These are phyloP conservation scores for Epicoccum sorghinum DNA, from an alignment of 2,329 filamentous ascomycete genomes.

Conservation along the genomic window DNA sequence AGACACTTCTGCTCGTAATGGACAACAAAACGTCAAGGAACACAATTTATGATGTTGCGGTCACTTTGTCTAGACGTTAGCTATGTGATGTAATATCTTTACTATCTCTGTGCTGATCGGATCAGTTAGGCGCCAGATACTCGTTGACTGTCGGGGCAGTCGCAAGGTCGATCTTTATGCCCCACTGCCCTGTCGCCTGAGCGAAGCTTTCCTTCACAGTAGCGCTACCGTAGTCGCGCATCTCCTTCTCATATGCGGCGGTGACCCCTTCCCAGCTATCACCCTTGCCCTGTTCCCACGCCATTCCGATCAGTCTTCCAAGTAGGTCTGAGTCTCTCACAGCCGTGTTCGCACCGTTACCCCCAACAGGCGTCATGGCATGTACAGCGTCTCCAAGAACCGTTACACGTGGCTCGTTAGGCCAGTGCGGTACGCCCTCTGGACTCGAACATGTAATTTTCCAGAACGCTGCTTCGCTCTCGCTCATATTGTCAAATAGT, in stretches of 20 bases:
- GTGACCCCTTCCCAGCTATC: constrained; percentile 44
- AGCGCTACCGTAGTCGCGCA: constrained; percentile 44
- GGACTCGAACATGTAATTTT: constrained; percentile 70
- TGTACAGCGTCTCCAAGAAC: constrained; percentile 55
- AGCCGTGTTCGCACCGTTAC: constrained; percentile 55
- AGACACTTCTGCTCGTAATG: too few species aligned
- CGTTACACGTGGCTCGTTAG: constrained; percentile 60
- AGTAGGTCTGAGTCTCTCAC: constrained; percentile 51
- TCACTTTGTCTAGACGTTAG: too few species aligned
- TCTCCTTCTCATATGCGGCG: constrained; percentile 45
- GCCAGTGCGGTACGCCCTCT: constrained; percentile 65
- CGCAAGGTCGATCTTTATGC: constrained; percentile 25
- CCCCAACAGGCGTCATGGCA: constrained; percentile 55
- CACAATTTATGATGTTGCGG: too few species aligned
- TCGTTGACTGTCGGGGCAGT: constrained; percentile 24
- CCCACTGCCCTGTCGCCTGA: constrained; percentile 23
- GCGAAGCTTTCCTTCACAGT: constrained; percentile 61
- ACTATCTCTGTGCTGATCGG: too few species aligned
- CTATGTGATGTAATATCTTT: too few species aligned
- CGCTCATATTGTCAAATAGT: constrained; percentile 64
- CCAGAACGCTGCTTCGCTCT: constrained; percentile 66
- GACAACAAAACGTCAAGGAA: too few species aligned
- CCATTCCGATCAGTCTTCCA: constrained; percentile 46
- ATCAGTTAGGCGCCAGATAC: constrained; percentile 25
- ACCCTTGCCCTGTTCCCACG: constrained; percentile 27